These are phyloP conservation scores for Mycocalia duriaeana DNA, from an alignment of 1,284 basidiomycete species.

Conservation along the genomic window DNA sequence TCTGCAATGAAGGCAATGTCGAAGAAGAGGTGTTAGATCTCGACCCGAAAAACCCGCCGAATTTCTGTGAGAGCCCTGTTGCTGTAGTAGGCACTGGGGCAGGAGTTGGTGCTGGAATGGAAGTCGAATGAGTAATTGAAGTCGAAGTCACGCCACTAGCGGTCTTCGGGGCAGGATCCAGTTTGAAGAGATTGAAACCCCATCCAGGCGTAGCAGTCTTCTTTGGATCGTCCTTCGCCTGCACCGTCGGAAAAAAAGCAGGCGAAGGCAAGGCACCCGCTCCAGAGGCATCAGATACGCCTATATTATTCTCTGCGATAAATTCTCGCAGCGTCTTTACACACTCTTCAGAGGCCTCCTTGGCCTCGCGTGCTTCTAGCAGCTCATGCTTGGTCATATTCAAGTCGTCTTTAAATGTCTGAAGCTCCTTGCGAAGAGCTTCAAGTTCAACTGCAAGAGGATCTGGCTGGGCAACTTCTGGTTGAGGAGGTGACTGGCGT, in stretches of 20 bases:
- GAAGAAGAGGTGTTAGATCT: constrained; percentile 34
- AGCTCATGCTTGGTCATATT: constrained; percentile 64
- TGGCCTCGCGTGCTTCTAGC: constrained; percentile 74
- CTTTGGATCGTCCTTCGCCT: constrained; percentile 23
- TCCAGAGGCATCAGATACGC: constrained; percentile 21
- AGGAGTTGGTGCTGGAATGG: constrained; percentile 12
- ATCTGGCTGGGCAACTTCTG: constrained; percentile 27
- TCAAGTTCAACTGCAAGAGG: constrained; percentile 41
- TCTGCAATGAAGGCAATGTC: constrained; percentile 26
- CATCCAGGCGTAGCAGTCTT: constrained; percentile 35
- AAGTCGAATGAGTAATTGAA: constrained; percentile 1
- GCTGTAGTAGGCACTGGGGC: constrained; percentile 18
- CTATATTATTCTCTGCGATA: constrained; percentile 71
- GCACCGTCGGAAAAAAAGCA: constrained; percentile 27
- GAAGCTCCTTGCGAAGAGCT: constrained; percentile 59
- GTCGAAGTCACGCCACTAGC: constrained; percentile 7
- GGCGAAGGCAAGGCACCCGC: constrained; percentile 51
- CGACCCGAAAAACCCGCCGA: constrained; percentile 65
- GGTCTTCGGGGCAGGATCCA: constrained; percentile 25
- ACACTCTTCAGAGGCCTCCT: constrained; percentile 83
- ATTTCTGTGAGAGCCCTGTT: constrained; percentile 48
- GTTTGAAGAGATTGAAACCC: constrained; percentile 67
- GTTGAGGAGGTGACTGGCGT: constrained; percentile 36
- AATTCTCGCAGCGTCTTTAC: constrained; percentile 79
- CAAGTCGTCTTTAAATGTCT: constrained; percentile 52